phyloP scores from a whole-genome alignment of 2,329 filamentous ascomycete species.

The Botrytis tulipae region DNA sequence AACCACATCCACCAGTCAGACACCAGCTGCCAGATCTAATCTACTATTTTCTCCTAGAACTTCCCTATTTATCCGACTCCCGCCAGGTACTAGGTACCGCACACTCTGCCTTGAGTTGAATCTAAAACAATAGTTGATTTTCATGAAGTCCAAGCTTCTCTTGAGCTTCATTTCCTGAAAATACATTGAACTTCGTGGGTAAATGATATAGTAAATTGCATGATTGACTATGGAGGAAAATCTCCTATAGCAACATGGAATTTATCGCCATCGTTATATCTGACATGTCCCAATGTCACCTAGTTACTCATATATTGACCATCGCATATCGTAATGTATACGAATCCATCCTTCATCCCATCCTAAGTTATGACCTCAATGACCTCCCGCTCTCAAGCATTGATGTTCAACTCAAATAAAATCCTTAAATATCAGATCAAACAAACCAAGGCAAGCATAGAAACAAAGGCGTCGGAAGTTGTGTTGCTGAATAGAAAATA shows the following conservation, averaged over 20 bases:
- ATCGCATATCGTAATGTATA: background rate
- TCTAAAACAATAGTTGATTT: slow-evolving; percentile 6
- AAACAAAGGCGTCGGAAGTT: background rate
- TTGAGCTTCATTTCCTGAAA: slow-evolving; percentile 6
- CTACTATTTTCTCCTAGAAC: background rate
- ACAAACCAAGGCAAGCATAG: background rate
- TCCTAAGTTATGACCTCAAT: slow-evolving; percentile 2
- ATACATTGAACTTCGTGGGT: background rate
- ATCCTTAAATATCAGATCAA: slow-evolving; percentile 21
- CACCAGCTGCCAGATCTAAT: slow-evolving; percentile 10
- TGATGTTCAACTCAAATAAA: slow-evolving; percentile 8
- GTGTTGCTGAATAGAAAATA: background rate
- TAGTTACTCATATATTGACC: background rate
- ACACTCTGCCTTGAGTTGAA: slow-evolving; percentile 2
- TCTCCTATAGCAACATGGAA: background rate
- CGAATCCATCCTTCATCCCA: slow-evolving; percentile 12
- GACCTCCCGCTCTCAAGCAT: background rate
- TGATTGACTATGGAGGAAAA: background rate
- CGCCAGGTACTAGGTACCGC: background rate
- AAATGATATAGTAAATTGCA: background rate
- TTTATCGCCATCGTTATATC: background rate
- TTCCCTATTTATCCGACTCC: slow-evolving; percentile 8
- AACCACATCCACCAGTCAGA: background rate
- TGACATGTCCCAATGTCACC: background rate
- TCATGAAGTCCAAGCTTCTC: slow-evolving; percentile 3